Base-by-base conservation (phyloP, 2,329 filamentous ascomycete species). In the Ophiostoma triangulosporum region DNA sequence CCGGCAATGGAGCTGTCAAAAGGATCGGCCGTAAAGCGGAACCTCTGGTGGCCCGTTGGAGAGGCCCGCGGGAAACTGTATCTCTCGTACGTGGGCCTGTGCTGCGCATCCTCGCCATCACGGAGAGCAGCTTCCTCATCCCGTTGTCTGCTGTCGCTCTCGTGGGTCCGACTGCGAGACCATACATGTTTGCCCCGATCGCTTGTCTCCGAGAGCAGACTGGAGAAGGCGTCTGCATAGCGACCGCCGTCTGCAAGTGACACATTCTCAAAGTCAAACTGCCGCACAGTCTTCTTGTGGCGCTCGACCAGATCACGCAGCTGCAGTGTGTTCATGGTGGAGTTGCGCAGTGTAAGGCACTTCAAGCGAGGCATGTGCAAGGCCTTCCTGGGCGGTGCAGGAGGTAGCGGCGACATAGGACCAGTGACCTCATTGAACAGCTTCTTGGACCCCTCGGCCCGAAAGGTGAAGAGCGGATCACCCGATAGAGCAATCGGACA, bases 221-320 rank as follows among this genome's bases (percentile, higher is more conserved):
- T 84, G 36, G 81, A 78, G n/a, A 95, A 75, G 0, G 87, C 88
- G 29, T 89, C 83, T 55, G 93, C 84, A 88, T 88, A 95, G 54
- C 74, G 83, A 27, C 85, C 88, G 32, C 72, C 72, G 56, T 78
- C 75, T 50, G 80, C 74, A 43, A 95, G 75, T 29, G 77, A 73
- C 17, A 90, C 81, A 57, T 86, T 82, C 63, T 89, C 82, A 65
- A 94, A 88, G 64, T 88, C 83, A 63, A 91, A 88, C 63, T 91
- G 84, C 58, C 77, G 75, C 46, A 94, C 78, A 0, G 80, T 83
- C 53, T 72, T 70, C 29, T 79, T 76, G 67, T 95, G 87, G 12
- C 72, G 70, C 50, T 73, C 68, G 55, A 93, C 81, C 57, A 95
- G 80, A 14, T 74, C 72, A 43, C 80, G 76, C 55, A 94, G 77